Conservation (phyloP, 164 flowering plant species). For the Litsea cubeba region DNA sequence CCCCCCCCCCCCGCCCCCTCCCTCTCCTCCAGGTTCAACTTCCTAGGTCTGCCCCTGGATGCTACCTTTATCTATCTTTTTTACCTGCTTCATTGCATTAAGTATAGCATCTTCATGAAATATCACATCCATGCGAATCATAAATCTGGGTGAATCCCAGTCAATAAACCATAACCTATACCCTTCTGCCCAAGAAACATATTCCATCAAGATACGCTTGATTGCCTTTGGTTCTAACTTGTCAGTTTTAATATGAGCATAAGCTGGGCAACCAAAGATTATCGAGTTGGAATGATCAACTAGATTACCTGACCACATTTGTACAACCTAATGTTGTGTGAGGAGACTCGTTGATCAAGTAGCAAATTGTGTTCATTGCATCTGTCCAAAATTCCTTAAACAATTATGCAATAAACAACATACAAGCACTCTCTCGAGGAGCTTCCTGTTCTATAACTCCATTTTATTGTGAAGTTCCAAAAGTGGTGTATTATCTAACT, state of each 20-base stretch:
- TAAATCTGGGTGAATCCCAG: not conserved
- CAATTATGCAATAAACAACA: not conserved
- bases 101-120: not conserved
- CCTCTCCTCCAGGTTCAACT: no score
- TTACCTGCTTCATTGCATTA: not conserved
- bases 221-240: not conserved
- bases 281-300: conserved; percentile 1
- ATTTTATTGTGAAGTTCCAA: not conserved
- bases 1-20: no score
- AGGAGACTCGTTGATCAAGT: conserved; percentile 1
- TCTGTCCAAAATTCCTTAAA: conserved; percentile 1
- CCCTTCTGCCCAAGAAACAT: not conserved
- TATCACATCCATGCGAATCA: not conserved
- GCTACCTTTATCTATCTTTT: not conserved
- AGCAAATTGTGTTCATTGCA: conserved; percentile 1
- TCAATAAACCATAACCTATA: conserved; percentile 5
- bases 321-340: not conserved
- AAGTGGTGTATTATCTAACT: not conserved
- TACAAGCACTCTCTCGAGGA: not conserved
- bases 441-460: not conserved
- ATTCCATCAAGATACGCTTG: not conserved
- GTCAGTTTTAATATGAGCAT: conserved; percentile 8
- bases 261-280: conserved; percentile 7
- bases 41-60: no score
- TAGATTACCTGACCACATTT: conserved; percentile 3